Evolutionary conservation across 169 alveolate species (phyloP), one percentile per base, ranked within the genome.

Genomic region (Eimeria praecox): DNA sequence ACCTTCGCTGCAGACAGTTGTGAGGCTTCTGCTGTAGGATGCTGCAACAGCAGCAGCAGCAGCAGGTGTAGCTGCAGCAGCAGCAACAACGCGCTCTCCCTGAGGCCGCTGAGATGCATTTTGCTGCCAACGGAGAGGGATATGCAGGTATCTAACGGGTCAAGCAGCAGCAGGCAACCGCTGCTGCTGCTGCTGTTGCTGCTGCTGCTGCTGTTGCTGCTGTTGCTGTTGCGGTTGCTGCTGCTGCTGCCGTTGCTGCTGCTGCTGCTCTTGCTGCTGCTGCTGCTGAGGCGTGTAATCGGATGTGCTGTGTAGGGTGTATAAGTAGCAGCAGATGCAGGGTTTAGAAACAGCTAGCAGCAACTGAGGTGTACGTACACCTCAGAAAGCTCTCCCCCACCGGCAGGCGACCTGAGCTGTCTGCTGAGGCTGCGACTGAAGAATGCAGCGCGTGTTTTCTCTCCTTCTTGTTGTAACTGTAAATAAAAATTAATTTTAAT

Each of bases 111-210:
- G 9, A 27, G n/a, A 14, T 9, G 27, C 89, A 78, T 78, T 35
- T 78, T 44, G 14, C 3, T 35, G 42, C 30, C 85, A n/a, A 40
- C 27, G 27, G 49, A 35, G 44, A 40, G 44, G 44, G 35, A 6
- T 22, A 16, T 40, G 24, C 27, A 27, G 42, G n/a, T 22, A 1
- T 35, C 14, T 73, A 27, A 10, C 35, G 44, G 85, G 52, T 18
- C 64, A 64, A 24, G 89, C 89, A 78, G 89, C 89, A 78, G 64
- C 89, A 73, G 85, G 52, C 54, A 8, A 40, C 85, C 16, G 54
- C 85, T 73, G 54, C 85, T 35, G 85, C 85, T 64, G 75, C 75
- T 64, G 75, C 35, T 64, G n/a, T 40, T 3, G 89, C 2, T 73
- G 85, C 85, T 73, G 85, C 85, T 73, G 85, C 85, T n/a, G 85